A percentile compares a stretch with the other conserved stretches of the same genome.
These are phyloP conservation scores for Didymella lethalis DNA, from an alignment of 2,329 filamentous ascomycete species.

Conservation along the genomic window DNA sequence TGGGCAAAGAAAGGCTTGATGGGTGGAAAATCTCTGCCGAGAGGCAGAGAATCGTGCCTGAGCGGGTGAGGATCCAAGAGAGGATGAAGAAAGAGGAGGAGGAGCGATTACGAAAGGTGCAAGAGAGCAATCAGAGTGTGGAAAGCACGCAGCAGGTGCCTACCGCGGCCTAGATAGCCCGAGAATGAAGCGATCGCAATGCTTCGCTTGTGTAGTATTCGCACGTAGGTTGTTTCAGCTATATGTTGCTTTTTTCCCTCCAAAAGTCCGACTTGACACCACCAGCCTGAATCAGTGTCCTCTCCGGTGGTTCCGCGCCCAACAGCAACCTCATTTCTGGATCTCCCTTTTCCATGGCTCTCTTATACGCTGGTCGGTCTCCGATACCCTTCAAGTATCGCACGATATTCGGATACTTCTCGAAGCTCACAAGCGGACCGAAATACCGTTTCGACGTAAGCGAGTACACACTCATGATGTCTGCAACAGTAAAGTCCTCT, in stretches of 20 bases:
- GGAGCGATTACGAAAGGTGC: slow-evolving; percentile 53
- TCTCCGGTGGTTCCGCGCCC: slow-evolving; percentile 25
- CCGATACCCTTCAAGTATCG: slow-evolving; percentile 28
- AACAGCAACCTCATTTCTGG: slow-evolving; percentile 51
- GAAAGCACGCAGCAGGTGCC: slow-evolving; percentile 26
- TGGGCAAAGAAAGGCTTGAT: slow-evolving; percentile 58
- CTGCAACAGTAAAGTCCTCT: slow-evolving; percentile 67
- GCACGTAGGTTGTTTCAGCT: not conserved
- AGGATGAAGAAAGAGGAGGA: slow-evolving; percentile 60
- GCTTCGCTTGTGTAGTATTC: too few relatives aligned
- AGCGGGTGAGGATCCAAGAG: slow-evolving; percentile 58
- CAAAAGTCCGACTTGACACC: slow-evolving; percentile 28
- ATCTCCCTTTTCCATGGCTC: slow-evolving; percentile 64
- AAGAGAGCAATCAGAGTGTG: slow-evolving; percentile 25
- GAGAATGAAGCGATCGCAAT: too few relatives aligned
- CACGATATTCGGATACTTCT: slow-evolving; percentile 29
- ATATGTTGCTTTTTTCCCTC: slow-evolving; percentile 23
- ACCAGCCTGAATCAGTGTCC: slow-evolving; percentile 25
- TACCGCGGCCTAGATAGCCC: slow-evolving; percentile 21
- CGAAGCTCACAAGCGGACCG: slow-evolving; percentile 33
- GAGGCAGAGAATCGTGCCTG: slow-evolving; percentile 61
- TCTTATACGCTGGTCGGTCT: slow-evolving; percentile 27
- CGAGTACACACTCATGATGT: slow-evolving; percentile 67
- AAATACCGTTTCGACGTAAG: slow-evolving; percentile 68
- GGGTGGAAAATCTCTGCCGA: slow-evolving; percentile 62